Evolutionary conservation across 441 rosid genomes (phyloP).

Genomic region (Melastoma candidum): DNA sequence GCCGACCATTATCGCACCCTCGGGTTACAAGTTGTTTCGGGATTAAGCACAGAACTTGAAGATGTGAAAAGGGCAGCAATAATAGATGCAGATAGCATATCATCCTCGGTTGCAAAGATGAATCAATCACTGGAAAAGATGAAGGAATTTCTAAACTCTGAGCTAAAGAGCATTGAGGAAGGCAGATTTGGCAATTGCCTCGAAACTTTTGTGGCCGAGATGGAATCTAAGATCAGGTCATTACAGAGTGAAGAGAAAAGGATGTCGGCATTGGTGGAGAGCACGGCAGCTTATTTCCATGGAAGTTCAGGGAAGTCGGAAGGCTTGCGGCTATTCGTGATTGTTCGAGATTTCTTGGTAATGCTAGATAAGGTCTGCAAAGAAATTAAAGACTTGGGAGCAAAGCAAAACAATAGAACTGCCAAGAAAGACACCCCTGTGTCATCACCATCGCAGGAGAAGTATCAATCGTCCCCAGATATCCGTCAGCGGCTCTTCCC

Average conservation of each 20-base stretch:
- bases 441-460: slow-evolving; percentile 22
- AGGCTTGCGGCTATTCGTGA: slow-evolving; percentile 70
- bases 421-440: slow-evolving; percentile 34
- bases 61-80: slow-evolving; percentile 80
- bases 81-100: slow-evolving; percentile 70
- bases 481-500: slow-evolving; percentile 45
- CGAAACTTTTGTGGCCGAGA: slow-evolving; percentile 57
- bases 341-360: slow-evolving; percentile 73
- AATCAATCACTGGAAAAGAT: slow-evolving; percentile 45
- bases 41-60: slow-evolving; percentile 62
- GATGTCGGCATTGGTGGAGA: slow-evolving; percentile 76
- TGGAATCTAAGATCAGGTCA: slow-evolving; percentile 48
- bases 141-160: slow-evolving; percentile 55
- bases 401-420: slow-evolving; percentile 17
- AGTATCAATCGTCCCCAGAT: slow-evolving; percentile 26
- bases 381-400: slow-evolving; percentile 45
- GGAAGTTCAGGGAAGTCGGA: slow-evolving; percentile 89
- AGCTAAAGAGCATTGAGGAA: slow-evolving; percentile 54
- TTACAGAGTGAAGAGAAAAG: slow-evolving; percentile 73
- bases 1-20: slow-evolving; percentile 57
- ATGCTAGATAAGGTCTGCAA: slow-evolving; percentile 83
- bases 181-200: slow-evolving; percentile 59
- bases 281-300: slow-evolving; percentile 96
- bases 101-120: slow-evolving; percentile 58
- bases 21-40: slow-evolving; percentile 82